Evolutionary conservation across 1,284 basidiomycete genomes (phyloP).

Genomic region (Rhodotorula sp.): DNA sequence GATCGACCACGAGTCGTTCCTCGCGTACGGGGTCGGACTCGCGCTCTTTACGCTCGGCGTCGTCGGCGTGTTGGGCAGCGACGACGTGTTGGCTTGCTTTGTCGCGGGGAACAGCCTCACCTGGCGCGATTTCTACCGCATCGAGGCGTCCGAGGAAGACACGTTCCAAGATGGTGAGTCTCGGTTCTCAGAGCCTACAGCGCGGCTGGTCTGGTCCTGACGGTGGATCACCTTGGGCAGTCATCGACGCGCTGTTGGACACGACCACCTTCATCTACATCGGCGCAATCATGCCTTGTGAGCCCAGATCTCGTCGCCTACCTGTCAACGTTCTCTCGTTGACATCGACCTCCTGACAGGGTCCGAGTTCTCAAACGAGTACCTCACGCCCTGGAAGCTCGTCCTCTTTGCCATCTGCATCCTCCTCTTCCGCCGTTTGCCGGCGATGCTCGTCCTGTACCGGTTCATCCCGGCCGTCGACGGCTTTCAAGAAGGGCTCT

Average conservation of each 20-base stretch:
- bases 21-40: conserved; percentile 49
- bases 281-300: conserved; percentile 50
- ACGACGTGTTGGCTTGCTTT: conserved; percentile 52
- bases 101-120: conserved; percentile 45
- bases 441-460: conserved; percentile 45
- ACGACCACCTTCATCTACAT: conserved; percentile 50
- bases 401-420: conserved; percentile 51
- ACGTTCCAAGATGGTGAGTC: conserved; percentile 54
- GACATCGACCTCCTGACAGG: conserved; percentile 15
- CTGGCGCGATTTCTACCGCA: conserved; percentile 53
- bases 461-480: conserved; percentile 46
- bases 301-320: conserved; percentile 1
- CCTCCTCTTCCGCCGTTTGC: conserved; percentile 49
- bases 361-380: conserved; percentile 32
- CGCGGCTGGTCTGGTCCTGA: background rate
- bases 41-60: conserved; percentile 51
- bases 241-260: conserved; percentile 57
- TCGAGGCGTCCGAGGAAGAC: conserved; percentile 54
- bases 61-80: conserved; percentile 51
- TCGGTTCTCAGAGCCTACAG: background rate
- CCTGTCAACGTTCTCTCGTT: conserved; percentile 10
- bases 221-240: conserved; percentile 28
- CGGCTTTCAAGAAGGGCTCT: conserved; percentile 45
- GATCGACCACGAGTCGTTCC: conserved; percentile 49
- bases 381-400: conserved; percentile 47